phyloP scores from a whole-genome alignment of 139 green algal genomes.

The Gonium pectorale region DNA sequence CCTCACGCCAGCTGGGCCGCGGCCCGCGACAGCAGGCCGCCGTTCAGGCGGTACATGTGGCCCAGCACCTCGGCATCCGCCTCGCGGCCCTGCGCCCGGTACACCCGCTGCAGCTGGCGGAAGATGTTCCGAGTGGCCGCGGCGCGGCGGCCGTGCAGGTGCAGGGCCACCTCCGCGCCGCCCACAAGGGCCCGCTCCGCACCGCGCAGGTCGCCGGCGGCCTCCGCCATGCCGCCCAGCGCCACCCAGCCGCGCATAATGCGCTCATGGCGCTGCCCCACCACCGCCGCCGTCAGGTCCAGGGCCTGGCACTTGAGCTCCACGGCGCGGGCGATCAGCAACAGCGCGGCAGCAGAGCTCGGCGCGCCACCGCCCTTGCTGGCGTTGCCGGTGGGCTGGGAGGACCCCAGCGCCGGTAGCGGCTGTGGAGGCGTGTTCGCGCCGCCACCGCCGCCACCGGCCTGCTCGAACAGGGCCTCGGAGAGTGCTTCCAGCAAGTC shows the following conservation, averaged over 20 bases:
- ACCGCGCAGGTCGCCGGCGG: not conserved
- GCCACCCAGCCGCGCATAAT: slow-evolving; percentile 16
- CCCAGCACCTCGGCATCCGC: slow-evolving; percentile 23
- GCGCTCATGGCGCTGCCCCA: slow-evolving; percentile 9
- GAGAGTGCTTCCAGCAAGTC: not conserved
- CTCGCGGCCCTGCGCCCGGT: not conserved
- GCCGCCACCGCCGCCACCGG: not conserved
- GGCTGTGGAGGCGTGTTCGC: not conserved
- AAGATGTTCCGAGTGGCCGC: not conserved
- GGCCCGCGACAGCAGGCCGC: too few species aligned
- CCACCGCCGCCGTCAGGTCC: not conserved
- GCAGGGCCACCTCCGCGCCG: slow-evolving; percentile 1
- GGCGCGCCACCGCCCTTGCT: not conserved
- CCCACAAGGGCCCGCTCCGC: not conserved
- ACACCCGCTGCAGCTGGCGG: slow-evolving; percentile 29
- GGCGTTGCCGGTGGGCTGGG: too few species aligned
- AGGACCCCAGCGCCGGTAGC: too few species aligned
- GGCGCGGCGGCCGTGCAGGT: not conserved
- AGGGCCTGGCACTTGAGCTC: not conserved
- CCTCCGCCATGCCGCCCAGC: slow-evolving; percentile 8
- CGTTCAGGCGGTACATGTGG: slow-evolving; percentile 43
- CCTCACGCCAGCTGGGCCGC: too few species aligned
- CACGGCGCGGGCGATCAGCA: not conserved
- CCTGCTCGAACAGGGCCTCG: not conserved
- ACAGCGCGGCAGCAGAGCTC: not conserved